Evolutionary conservation across 2,329 filamentous ascomycete genomes (phyloP), one percentile per base, ranked within the genome.

Genomic region (Myriosclerotinia duriaeana): DNA sequence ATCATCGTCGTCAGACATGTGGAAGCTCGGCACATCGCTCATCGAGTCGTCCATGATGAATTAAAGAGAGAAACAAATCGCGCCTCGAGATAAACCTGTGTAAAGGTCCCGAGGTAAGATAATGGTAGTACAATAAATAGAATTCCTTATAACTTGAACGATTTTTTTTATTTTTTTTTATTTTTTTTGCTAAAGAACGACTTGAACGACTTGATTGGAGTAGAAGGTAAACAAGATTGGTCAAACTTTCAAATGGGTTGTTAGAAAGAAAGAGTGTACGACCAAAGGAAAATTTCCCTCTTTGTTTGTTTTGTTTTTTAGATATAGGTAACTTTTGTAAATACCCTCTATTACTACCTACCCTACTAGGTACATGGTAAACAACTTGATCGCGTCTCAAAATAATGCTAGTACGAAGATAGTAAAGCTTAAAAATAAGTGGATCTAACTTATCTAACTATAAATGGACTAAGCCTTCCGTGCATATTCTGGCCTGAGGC

Each of bases 1-100:
- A 70, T 85, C 84, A 66, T 80, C 80, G 68, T 80, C 80, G 68
- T 82, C 68, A 48, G 80, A 79, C 68, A 80, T 78, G 55, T 85
- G 83, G 71, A 88, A 87, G 73, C 83, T 80, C 59, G 85, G 86
- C 71, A 87, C 87, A 66, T 86, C 84, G 78, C 87, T 83, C 53
- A 78, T 78, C 15, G 71, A 74, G 64, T 75, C 72, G 53, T 72
- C 73, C 70, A 72, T 72, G 55, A 58, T 53, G 63, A 20, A 65
- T 53, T 58, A 48, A 50, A 22, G 56, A 59, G 61, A 53, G 54
- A 55, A 54, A 52, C 20, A 52, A 26, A 54, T 42, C 26, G 55
- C 40, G 50, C 30, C 50, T 63, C 42, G 15, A 56, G 34, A 48
- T 52, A 11, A 34, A 22, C 4, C 12, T 58, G 58, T 55, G 12